Evolutionary conservation across 352 stramenopile species (phyloP), one percentile per base, ranked within the genome.

Genomic region (Thraustochytrium striatum): DNA sequence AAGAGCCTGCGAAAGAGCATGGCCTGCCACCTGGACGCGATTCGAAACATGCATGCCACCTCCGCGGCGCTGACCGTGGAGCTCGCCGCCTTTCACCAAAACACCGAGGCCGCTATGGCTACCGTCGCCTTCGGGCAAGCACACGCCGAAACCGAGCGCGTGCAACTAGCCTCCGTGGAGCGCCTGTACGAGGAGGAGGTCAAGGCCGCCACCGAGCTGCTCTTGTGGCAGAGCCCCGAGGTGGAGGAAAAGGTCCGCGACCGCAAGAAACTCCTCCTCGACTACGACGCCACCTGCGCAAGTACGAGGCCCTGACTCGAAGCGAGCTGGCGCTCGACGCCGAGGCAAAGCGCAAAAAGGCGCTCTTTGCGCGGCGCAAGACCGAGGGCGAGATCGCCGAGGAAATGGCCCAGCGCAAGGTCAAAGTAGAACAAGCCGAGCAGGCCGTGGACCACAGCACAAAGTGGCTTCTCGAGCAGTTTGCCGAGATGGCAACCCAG

Each of bases 251-350:
- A 75, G 19, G 52, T 61, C 50, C 19, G 30, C 41, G 41, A 68
- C n/a, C 65, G 65, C n/a, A 75, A 25, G 7, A 75, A 75, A 43
- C 50, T 75, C 11, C 52, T 75, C 19, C 65, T 75, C 0, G 65
- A 75, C 41, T 75, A 75, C 35, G 65, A 75, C 50, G 65, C 65
- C 65, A 75, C 39, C 47, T 75, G 32, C 65, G 65, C 65, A 75
- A 75, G 50, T 75, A 75, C 52, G 65, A 75, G 35, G 32, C 9
- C 13, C 5, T 38, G 9, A 43, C 30, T 1, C 44, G 52, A 8
- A 25, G 41, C 25, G 65, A 30, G 19, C 43, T 19, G 11, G 65
- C 43, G 21, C 7, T 62, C 3, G 41, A 75, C 41, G n/a, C 25
- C 41, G 33, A 55, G 13, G 9, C 28, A 19, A 7, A 5, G 50